Conservation (phyloP, 2,329 filamentous ascomycete species). For the Aspergillus sp. region DNA sequence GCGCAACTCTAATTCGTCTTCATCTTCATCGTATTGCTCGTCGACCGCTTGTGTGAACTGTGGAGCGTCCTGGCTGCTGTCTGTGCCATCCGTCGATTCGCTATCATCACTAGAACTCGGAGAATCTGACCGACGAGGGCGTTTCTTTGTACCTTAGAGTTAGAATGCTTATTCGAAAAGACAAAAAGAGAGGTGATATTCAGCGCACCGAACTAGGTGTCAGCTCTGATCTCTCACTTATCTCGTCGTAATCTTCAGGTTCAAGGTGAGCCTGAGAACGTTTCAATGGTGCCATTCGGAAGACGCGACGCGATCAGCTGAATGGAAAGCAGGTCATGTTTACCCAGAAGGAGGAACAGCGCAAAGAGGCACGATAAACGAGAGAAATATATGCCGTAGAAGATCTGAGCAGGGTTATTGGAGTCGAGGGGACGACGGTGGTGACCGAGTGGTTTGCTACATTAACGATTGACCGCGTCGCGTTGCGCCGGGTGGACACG, state of each 20-base stretch:
- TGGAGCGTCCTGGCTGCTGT: conserved; percentile 8
- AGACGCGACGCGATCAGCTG: conserved; percentile 3
- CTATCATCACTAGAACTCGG: conserved; percentile 14
- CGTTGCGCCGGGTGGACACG: too few species aligned
- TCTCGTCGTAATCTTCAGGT: conserved; percentile 30
- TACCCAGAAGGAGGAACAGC: not conserved
- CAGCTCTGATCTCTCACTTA: conserved; percentile 22
- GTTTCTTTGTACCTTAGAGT: conserved; percentile 38
- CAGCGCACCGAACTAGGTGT: conserved; percentile 31
- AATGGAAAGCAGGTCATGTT: not conserved
- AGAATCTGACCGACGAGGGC: conserved; percentile 36
- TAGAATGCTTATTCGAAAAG: conserved; percentile 12
- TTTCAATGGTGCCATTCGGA: conserved; percentile 44
- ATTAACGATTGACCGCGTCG: too few species aligned
- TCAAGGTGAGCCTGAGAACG: conserved; percentile 33
- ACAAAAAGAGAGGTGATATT: not conserved
- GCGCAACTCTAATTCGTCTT: conserved; percentile 52
- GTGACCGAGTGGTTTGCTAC: too few species aligned
- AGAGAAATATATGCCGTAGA: too few species aligned
- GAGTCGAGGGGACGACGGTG: too few species aligned
- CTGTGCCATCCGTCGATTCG: conserved; percentile 22
- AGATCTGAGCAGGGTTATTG: too few species aligned
- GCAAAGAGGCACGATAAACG: not conserved
- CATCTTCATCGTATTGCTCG: conserved; percentile 22
- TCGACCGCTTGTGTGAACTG: conserved; percentile 21